A percentile compares a stretch with the other conserved stretches of the same genome.
These are phyloP conservation scores for Spathaspora hagerdaliae DNA, from an alignment of 805 yeast species.

Conservation along the genomic window DNA sequence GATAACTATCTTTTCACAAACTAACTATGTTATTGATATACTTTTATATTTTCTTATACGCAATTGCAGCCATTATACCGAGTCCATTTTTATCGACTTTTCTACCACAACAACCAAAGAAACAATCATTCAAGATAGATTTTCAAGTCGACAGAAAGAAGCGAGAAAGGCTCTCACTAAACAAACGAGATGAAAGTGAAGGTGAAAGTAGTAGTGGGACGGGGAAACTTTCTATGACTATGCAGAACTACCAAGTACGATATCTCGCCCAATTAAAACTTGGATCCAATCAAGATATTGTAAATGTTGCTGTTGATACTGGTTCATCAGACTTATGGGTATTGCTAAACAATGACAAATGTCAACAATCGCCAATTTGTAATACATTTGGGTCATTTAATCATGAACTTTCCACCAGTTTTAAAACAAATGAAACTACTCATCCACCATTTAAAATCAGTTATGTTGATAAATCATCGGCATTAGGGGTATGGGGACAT, in stretches of 20 bases:
- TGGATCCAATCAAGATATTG: constrained; percentile 25
- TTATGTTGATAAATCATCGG: constrained; percentile 48
- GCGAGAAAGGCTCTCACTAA: no score
- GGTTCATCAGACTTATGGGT: constrained; percentile 43
- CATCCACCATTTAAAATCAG: constrained; percentile 30
- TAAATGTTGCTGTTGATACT: constrained; percentile 34
- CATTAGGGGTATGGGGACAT: constrained; percentile 54
- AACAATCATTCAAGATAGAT: no score
- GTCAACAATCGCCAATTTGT: constrained; percentile 27
- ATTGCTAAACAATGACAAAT: constrained; percentile 11
- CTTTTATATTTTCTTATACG: no score
- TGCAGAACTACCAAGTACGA: constrained; percentile 21
- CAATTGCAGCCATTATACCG: no score
- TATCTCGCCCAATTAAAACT: constrained; percentile 15
- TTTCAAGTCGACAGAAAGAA: no score
- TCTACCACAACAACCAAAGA: no score
- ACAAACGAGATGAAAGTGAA: constrained; percentile 10
- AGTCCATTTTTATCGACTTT: no score
- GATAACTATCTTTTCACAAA: no score
- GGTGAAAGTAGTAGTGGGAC: constrained; percentile 10
- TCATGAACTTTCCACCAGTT: constrained; percentile 34
- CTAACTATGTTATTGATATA: no score
- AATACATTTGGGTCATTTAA: constrained; percentile 47
- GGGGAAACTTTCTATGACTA: constrained; percentile 7
- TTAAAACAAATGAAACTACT: constrained; percentile 37